These are phyloP conservation scores for Dendrocalamus sinicus DNA, from an alignment of 176 grass and related monocot genomes.

Conservation along the genomic window DNA sequence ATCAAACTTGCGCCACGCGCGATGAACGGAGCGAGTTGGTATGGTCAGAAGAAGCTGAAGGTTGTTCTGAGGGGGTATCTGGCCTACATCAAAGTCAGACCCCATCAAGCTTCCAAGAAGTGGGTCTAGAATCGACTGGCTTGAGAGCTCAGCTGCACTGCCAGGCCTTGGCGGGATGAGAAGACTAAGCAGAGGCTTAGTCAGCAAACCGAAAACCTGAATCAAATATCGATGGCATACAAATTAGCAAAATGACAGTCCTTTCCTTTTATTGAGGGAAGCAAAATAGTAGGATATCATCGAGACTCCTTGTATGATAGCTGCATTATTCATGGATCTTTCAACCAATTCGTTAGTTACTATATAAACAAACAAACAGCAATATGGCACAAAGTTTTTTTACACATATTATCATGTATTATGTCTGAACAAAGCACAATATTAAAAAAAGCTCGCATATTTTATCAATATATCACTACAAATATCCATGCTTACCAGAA, in stretches of 20 bases:
- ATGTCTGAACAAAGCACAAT: not conserved
- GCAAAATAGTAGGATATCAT: constrained; percentile 23
- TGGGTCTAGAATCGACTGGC: constrained; percentile 61
- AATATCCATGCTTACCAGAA: not conserved
- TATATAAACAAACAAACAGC: constrained; percentile 33
- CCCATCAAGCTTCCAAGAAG: constrained; percentile 66
- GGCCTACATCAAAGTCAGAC: constrained; percentile 52
- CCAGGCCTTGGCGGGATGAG: constrained; percentile 64
- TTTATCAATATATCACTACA: not conserved
- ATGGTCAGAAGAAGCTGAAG: constrained; percentile 63
- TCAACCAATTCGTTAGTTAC: not conserved
- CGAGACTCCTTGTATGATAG: not conserved
- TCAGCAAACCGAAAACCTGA: constrained; percentile 88
- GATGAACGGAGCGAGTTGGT: constrained; percentile 77
- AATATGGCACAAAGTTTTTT: constrained; percentile 6
- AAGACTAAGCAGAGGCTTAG: constrained; percentile 74
- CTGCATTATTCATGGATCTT: not conserved
- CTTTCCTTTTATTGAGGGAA: not conserved
- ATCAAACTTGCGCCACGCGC: constrained; percentile 88
- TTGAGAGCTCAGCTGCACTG: constrained; percentile 54
- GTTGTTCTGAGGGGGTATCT: constrained; percentile 50
- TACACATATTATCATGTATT: not conserved
- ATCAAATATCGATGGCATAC: constrained; percentile 35
- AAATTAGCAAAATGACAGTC: constrained; percentile 42
- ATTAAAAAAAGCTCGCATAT: not conserved